Conservation (phyloP, 345 rosid species). For the Gossypium stocksii region DNA sequence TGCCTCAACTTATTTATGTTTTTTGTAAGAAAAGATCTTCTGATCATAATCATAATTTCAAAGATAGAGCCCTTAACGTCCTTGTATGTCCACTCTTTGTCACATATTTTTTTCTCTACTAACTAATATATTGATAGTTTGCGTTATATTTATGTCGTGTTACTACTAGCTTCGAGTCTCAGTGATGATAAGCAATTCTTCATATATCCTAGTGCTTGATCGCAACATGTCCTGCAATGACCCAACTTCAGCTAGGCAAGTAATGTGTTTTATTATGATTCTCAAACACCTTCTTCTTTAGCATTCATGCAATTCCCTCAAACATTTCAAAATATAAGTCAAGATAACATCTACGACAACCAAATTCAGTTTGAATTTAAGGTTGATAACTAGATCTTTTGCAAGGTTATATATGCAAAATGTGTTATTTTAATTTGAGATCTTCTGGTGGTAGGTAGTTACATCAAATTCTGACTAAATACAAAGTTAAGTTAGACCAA, state of each 20-base stretch:
- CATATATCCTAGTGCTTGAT: slow-evolving; percentile 36
- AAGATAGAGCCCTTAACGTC: slow-evolving; percentile 48
- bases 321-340: slow-evolving; percentile 31
- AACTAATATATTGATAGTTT: neutral
- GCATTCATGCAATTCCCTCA: slow-evolving; percentile 50
- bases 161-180: slow-evolving; percentile 36
- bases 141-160: neutral
- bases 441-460: neutral
- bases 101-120: too few species aligned
- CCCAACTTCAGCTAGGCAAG: neutral
- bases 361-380: slow-evolving; percentile 15
- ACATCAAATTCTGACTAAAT: too few species aligned
- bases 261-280: slow-evolving; percentile 41
- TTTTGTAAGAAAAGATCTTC: slow-evolving; percentile 2
- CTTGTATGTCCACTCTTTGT: slow-evolving; percentile 27
- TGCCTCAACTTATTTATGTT: slow-evolving; percentile 25
- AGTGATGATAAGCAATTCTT: slow-evolving; percentile 12
- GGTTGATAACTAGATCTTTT: slow-evolving; percentile 15
- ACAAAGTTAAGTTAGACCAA: too few species aligned
- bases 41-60: slow-evolving; percentile 37
- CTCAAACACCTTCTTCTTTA: slow-evolving; percentile 20
- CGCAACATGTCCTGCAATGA: slow-evolving; percentile 49
- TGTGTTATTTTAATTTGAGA: neutral
- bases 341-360: slow-evolving; percentile 40
- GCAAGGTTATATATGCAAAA: too few species aligned